These are phyloP conservation scores for Prunella vulgaris DNA, from an alignment of 257 asterid species.

Conservation along the genomic window DNA sequence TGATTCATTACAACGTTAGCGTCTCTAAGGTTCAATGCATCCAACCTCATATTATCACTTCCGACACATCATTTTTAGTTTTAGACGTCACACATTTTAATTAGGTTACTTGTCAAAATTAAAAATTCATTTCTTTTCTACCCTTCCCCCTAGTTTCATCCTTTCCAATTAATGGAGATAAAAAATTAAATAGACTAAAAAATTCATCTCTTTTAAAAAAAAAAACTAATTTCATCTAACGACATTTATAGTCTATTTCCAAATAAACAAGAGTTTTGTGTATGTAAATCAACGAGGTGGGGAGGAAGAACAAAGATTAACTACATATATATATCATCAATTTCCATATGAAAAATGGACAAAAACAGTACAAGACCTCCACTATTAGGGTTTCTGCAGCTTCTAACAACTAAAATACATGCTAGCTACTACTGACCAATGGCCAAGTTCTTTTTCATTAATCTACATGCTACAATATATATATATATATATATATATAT, in stretches of 20 bases:
- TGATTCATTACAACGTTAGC: conserved; percentile 18
- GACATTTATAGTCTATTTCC: too few relatives aligned
- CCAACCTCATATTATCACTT: background rate
- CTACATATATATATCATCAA: background rate
- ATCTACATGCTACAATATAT: conserved; percentile 17
- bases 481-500: background rate
- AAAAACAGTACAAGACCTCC: background rate
- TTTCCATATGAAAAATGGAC: background rate
- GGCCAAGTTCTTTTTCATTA: conserved; percentile 11
- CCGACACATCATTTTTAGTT: conserved; percentile 2
- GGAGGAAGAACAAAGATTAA: too few relatives aligned
- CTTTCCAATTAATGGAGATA: too few relatives aligned
- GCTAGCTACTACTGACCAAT: background rate
- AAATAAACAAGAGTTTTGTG: too few relatives aligned
- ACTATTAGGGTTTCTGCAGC: conserved; percentile 29
- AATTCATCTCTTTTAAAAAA: too few relatives aligned
- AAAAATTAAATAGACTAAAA: too few relatives aligned
- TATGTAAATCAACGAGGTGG: too few relatives aligned
- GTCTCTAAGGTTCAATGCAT: conserved; percentile 16
- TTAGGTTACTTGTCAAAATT: conserved; percentile 17
- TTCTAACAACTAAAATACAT: conserved; percentile 9
- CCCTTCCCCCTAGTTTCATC: background rate
- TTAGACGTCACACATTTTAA: background rate
- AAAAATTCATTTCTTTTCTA: background rate
- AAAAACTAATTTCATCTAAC: too few relatives aligned